Evolutionary conservation across 2,329 filamentous ascomycete species (phyloP).

Genomic region (Fusarium newnesense): DNA sequence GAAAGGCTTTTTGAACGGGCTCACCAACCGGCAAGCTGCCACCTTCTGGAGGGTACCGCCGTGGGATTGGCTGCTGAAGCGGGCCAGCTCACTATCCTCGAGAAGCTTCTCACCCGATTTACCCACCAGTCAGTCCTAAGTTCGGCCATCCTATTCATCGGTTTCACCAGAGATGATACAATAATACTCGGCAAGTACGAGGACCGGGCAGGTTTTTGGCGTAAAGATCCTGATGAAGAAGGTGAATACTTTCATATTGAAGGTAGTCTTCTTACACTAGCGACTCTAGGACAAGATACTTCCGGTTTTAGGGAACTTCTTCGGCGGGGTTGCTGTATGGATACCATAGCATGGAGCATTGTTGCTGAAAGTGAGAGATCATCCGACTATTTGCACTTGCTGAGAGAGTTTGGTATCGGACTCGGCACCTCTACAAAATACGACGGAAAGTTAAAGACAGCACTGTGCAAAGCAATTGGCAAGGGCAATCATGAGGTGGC

Average conservation of each 20-base stretch:
- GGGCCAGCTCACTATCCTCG: accelerated
- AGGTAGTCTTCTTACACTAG: background rate
- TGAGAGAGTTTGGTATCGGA: background rate
- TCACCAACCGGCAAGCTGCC: accelerated
- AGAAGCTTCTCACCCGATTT: background rate
- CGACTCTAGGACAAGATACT: accelerated
- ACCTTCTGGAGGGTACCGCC: background rate
- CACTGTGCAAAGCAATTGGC: accelerated
- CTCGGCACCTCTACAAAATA: background rate
- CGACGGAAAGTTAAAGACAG: accelerated
- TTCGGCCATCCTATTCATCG: no score
- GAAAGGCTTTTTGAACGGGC: accelerated
- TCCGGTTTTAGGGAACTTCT: background rate
- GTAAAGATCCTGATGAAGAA: background rate
- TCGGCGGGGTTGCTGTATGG: background rate
- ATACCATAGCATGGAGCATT: accelerated
- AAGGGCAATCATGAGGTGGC: accelerated
- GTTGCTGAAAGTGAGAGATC: accelerated
- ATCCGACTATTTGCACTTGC: accelerated
- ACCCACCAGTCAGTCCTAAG: accelerated
- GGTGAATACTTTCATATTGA: no score
- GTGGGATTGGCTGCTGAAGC: background rate
- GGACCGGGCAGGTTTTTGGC: background rate
- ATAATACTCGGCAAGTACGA: no score
- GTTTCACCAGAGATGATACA: no score